These are phyloP conservation scores for Saraca asoca DNA, from an alignment of 331 rosid genomes.

Conservation along the genomic window DNA sequence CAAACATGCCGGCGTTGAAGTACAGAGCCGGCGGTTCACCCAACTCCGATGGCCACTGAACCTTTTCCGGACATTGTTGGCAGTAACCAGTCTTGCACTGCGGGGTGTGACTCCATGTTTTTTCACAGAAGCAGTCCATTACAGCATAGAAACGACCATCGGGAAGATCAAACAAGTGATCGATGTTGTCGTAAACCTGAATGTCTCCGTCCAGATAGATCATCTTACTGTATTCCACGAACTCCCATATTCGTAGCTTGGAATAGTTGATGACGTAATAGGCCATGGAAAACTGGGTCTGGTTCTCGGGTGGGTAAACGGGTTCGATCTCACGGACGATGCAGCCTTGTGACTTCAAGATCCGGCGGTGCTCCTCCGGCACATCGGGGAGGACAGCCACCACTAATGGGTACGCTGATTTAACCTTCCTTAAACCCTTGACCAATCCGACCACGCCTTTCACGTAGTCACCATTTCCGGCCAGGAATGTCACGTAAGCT, in stretches of 20 bases:
- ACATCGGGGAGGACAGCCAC: conserved; percentile 87
- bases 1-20: conserved; percentile 91
- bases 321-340: conserved; percentile 73
- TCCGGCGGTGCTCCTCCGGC: conserved; percentile 75
- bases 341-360: conserved; percentile 74
- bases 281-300: conserved; percentile 87
- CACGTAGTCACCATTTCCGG: conserved; percentile 83
- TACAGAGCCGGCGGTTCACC: conserved; percentile 73
- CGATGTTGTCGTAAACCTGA: conserved; percentile 75
- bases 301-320: conserved; percentile 79
- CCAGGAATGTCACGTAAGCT: conserved; percentile 79
- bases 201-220: conserved; percentile 90
- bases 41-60: conserved; percentile 59
- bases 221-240: conserved; percentile 77
- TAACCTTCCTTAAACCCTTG: conserved; percentile 69
- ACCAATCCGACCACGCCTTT: conserved; percentile 87
- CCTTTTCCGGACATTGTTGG: conserved; percentile 76
- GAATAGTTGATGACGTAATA: conserved; percentile 94
- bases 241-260: conserved; percentile 97
- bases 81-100: conserved; percentile 80
- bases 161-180: conserved; percentile 71
- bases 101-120: conserved; percentile 76
- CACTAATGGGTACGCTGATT: conserved; percentile 64
- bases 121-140: conserved; percentile 93
- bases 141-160: conserved; percentile 65